Evolutionary conservation across 176 grass and related monocot species (phyloP).

Genomic region (Aechmea fasciata): DNA sequence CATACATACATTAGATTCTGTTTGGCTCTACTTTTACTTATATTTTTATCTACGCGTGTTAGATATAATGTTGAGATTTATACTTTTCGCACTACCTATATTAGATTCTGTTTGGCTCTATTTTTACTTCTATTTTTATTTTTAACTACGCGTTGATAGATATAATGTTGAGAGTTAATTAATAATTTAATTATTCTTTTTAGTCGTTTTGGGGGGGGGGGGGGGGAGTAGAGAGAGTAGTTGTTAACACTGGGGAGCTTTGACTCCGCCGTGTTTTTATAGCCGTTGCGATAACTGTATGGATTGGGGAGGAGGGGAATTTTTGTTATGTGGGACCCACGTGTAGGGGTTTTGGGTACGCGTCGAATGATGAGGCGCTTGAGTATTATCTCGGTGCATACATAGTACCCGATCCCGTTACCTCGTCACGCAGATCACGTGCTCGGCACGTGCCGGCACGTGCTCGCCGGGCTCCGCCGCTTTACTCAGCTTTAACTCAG

Average conservation of each 20-base stretch:
- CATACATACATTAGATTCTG: too few relatives aligned
- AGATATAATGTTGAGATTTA: conserved; percentile 3
- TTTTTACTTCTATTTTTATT: too few relatives aligned
- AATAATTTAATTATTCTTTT: background rate
- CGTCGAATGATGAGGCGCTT: conserved; percentile 3
- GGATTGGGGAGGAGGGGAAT: background rate
- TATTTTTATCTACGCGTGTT: too few relatives aligned
- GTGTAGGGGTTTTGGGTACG: background rate
- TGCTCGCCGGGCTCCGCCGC: background rate
- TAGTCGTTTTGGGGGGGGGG: background rate
- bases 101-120: too few relatives aligned
- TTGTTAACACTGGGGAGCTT: background rate
- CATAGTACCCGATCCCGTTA: background rate
- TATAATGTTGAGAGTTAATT: too few relatives aligned
- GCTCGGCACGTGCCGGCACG: background rate
- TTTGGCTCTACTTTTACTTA: too few relatives aligned
- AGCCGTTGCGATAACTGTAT: background rate
- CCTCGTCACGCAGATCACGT: background rate
- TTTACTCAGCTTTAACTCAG: background rate
- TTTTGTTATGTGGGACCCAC: conserved; percentile 20
- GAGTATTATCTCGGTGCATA: background rate
- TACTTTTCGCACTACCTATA: background rate
- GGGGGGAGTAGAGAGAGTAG: background rate
- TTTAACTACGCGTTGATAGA: too few relatives aligned
- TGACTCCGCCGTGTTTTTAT: background rate